Evolutionary conservation across 2,329 filamentous ascomycete genomes (phyloP).

Genomic region (Cryphonectria parasitica): DNA sequence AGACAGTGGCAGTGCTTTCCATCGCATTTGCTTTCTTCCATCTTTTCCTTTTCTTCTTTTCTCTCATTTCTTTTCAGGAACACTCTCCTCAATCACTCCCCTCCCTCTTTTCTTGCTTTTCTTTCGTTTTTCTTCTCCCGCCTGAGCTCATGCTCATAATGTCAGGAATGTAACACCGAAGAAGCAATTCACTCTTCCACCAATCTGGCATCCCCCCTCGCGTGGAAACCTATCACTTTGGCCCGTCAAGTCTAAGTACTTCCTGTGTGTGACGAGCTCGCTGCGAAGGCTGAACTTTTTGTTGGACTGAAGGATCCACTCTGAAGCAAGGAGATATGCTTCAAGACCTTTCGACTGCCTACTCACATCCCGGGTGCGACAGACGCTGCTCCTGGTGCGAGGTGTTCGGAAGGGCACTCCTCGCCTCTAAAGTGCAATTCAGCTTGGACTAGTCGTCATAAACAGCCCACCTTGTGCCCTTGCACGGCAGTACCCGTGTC

Average conservation of each 20-base stretch:
- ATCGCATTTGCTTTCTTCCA: not conserved
- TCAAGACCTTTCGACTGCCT: not conserved
- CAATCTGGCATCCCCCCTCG: not conserved
- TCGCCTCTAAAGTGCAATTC: not conserved
- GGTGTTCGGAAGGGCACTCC: not conserved
- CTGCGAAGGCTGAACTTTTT: not conserved
- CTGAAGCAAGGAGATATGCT: not conserved
- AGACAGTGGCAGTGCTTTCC: not conserved
- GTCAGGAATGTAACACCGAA: not conserved
- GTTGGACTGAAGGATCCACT: not conserved
- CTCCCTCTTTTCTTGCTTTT: not conserved
- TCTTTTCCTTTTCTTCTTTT: not conserved
- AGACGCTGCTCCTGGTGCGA: not conserved
- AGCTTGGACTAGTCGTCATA: not conserved
- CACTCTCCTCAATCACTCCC: not conserved
- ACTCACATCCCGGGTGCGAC: not conserved
- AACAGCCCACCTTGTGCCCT: not conserved
- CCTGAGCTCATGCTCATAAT: not conserved
- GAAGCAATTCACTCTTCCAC: not conserved
- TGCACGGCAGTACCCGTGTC: not conserved
- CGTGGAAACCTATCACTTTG: not conserved
- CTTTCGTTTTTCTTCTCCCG: not conserved
- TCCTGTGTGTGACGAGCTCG: not conserved
- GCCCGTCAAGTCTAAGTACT: not conserved
- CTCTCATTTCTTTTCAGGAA: too few species aligned